Evolutionary conservation across 2,329 filamentous ascomycete species (phyloP).

Genomic region (Colletotrichum sp.): DNA sequence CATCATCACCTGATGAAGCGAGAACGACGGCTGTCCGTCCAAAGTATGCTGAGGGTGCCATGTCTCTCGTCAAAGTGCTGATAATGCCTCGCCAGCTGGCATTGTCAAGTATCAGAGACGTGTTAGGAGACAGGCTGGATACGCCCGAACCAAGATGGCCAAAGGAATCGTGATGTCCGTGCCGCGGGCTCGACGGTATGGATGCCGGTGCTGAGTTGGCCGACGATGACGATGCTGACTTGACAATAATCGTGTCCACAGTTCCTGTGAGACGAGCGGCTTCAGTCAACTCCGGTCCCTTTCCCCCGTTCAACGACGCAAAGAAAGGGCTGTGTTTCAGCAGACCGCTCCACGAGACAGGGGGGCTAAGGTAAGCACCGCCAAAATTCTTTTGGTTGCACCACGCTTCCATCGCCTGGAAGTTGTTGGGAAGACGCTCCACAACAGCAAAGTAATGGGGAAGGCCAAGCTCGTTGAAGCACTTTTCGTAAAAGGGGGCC

Average conservation of each 20-base stretch:
- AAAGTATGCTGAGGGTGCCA: slow-evolving; percentile 82
- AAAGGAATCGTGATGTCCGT: slow-evolving; percentile 32
- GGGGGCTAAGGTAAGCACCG: slow-evolving; percentile 81
- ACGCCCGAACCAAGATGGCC: slow-evolving; percentile 21
- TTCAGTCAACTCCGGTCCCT: slow-evolving; percentile 69
- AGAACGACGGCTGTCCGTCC: slow-evolving; percentile 78
- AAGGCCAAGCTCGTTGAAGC: slow-evolving; percentile 83
- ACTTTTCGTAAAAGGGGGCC: slow-evolving; percentile 86
- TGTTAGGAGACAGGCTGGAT: slow-evolving; percentile 46
- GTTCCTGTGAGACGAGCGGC: slow-evolving; percentile 80
- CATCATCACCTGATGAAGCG: slow-evolving; percentile 75
- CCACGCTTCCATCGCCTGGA: slow-evolving; percentile 72
- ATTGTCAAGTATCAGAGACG: slow-evolving; percentile 77
- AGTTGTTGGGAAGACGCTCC: slow-evolving; percentile 70
- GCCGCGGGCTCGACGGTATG: slow-evolving; percentile 52
- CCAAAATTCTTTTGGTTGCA: slow-evolving; percentile 79
- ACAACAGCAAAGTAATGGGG: slow-evolving; percentile 81
- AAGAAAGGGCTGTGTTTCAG: slow-evolving; percentile 62
- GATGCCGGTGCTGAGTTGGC: slow-evolving; percentile 51
- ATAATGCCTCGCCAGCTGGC: slow-evolving; percentile 86
- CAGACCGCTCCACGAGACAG: slow-evolving; percentile 65
- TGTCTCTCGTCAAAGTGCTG: slow-evolving; percentile 79
- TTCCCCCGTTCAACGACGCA: slow-evolving; percentile 51
- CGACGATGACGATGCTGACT: slow-evolving; percentile 47
- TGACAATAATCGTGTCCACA: slow-evolving; percentile 80